Evolutionary conservation across 2,329 filamentous ascomycete species (phyloP), one percentile per base, ranked within the genome.

Genomic region (Colletotrichum australisinense): DNA sequence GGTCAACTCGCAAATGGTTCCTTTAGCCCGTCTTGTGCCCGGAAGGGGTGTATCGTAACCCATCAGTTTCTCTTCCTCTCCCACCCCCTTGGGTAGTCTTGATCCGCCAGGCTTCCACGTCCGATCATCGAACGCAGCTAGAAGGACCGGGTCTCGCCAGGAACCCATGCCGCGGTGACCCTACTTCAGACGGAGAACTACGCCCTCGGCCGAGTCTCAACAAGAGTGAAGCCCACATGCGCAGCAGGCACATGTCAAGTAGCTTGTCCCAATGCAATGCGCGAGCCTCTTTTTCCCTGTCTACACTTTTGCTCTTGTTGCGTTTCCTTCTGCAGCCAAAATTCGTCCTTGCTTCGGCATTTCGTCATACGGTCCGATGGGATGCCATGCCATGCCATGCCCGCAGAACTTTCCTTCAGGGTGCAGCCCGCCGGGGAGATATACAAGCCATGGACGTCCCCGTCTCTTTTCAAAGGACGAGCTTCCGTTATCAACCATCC

Each of bases 231-330:
- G 63, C 16, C 5, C 14, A 22, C 5, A 63, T 53, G 60, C 60
- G 46, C 8, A 19, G 38, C 38, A 19, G 19, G 56, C 71, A 73
- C 60, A 73, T 71, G 71, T 52, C 35, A 26, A 62, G 55, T 66
- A 14, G 56, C 35, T 32, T 42, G 49, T 42, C 38, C 38, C 26
- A 35, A 56, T 65, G 66, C 70, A 56, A 14, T 49, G 42, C 24
- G 38, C n/a, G 46, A 60, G 66, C 32, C 42, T 49, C 8, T 49
- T 11, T 49, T 49, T 22, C 22, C 4, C n/a, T 9, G 7, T 49
- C 4, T 49, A n/a, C 42, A n/a, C 42, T 49, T 22, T 22, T n/a
- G 3, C 42, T 70, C 14, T 59, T 12, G 38, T n/a, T 42, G 38
- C 38, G 32, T 19, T 19, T 46, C 42, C n/a, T 22, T 26, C n/a